Conservation (phyloP, 1,284 basidiomycete genomes). For the Pseudozyma pruni region DNA sequence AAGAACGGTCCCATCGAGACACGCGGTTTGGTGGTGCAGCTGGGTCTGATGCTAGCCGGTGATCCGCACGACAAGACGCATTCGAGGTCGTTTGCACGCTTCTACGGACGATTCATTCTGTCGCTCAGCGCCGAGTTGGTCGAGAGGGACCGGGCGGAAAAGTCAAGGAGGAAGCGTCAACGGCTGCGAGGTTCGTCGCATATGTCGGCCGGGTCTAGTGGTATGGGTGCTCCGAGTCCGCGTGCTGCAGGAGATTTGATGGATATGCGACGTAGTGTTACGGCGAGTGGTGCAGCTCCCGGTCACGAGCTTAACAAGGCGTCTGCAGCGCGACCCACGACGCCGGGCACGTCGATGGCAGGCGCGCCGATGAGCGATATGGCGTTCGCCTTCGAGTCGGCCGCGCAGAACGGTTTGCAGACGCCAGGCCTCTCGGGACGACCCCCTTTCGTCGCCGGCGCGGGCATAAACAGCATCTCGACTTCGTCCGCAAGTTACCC, state of each 20-base stretch:
- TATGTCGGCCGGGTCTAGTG: slow-evolving; percentile 31
- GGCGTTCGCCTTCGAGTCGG: slow-evolving; percentile 44
- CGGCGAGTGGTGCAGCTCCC: background rate
- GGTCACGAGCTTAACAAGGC: slow-evolving; percentile 13
- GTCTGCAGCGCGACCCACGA: background rate
- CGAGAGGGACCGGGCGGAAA: slow-evolving; percentile 43
- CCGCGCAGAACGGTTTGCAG: slow-evolving; percentile 26
- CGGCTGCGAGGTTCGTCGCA: slow-evolving; percentile 38
- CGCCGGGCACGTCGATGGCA: slow-evolving; percentile 8
- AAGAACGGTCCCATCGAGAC: slow-evolving; percentile 51
- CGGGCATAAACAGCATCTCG: slow-evolving; percentile 2
- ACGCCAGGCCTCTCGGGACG: slow-evolving; percentile 24
- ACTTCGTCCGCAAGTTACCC: slow-evolving; percentile 10
- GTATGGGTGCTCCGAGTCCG: slow-evolving; percentile 15
- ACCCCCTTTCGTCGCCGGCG: slow-evolving; percentile 12
- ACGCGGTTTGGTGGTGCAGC: slow-evolving; percentile 42
- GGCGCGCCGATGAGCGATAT: slow-evolving; percentile 37
- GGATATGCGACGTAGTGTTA: slow-evolving; percentile 13
- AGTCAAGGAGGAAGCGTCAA: slow-evolving; percentile 43
- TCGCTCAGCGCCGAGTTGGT: slow-evolving; percentile 48
- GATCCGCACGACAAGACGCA: slow-evolving; percentile 34
- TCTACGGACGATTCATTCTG: slow-evolving; percentile 48
- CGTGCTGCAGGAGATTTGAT: slow-evolving; percentile 11
- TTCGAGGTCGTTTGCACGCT: slow-evolving; percentile 40
- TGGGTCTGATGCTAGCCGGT: slow-evolving; percentile 44